These are phyloP conservation scores for Aspergillus sclerotioniger DNA, from an alignment of 495 filamentous ascomycete genomes.

Conservation along the genomic window DNA sequence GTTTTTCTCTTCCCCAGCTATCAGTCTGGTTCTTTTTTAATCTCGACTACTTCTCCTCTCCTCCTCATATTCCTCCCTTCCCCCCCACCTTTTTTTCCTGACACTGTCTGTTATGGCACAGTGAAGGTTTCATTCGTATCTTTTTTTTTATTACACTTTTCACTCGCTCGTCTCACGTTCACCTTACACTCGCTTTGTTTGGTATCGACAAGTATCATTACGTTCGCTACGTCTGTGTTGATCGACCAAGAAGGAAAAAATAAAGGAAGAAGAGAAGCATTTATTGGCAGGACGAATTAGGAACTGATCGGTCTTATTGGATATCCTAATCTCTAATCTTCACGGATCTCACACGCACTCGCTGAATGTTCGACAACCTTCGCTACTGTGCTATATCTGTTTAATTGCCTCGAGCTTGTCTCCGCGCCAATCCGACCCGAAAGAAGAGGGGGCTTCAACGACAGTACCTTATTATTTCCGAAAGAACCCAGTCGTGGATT, in stretches of 20 bases:
- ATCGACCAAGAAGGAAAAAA: conserved; percentile 16
- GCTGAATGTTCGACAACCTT: conserved; percentile 23
- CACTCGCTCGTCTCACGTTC: conserved; percentile 45
- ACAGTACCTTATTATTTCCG: not conserved
- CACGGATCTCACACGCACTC: conserved; percentile 19
- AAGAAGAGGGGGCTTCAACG: not conserved
- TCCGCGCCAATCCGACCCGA: conserved; percentile 12
- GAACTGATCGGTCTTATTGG: conserved; percentile 12
- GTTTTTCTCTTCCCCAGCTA: not conserved
- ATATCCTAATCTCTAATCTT: conserved; percentile 23
- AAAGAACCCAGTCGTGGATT: not conserved
- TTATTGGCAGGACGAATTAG: conserved; percentile 9
- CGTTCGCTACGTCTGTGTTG: conserved; percentile 44
- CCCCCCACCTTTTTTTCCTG: conserved; percentile 19
- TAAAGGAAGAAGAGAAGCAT: conserved; percentile 17
- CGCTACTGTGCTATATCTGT: conserved; percentile 23
- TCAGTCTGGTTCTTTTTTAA: conserved; percentile 8
- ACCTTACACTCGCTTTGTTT: conserved; percentile 49
- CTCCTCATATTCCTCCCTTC: conserved; percentile 30
- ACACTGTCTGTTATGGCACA: conserved; percentile 33
- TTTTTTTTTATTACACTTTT: conserved; percentile 24
- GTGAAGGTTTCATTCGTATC: conserved; percentile 24
- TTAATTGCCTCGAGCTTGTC: conserved; percentile 7
- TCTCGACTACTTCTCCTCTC: conserved; percentile 13
- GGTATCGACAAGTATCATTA: conserved; percentile 35